Conservation (phyloP, 2,329 filamentous ascomycete genomes). For the Fusarium setosum region DNA sequence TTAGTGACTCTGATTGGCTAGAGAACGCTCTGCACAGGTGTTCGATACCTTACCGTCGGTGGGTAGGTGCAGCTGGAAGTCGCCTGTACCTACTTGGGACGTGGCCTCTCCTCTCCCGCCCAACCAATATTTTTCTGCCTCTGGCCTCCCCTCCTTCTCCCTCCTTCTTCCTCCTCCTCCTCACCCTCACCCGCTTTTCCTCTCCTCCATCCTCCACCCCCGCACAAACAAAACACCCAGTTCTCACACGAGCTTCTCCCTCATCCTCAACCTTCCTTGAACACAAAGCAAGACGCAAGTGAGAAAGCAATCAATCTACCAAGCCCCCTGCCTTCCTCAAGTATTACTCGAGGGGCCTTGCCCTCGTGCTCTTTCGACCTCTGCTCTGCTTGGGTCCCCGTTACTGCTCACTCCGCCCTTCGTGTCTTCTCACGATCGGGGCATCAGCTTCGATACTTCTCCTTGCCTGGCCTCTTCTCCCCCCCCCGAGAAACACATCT, state of each 20-base stretch:
- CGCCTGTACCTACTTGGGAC: not conserved
- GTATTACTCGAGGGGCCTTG: not conserved
- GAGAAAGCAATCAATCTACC: slow-evolving; percentile 3
- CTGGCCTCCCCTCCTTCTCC: slow-evolving; percentile 5
- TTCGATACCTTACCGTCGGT: not conserved
- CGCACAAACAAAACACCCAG: slow-evolving; percentile 3
- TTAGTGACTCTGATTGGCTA: not conserved
- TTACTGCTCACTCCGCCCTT: not conserved
- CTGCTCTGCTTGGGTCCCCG: not conserved
- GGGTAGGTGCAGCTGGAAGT: not conserved
- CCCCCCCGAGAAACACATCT: not conserved
- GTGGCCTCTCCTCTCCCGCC: too few relatives aligned
- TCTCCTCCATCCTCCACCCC: not conserved
- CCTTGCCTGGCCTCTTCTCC: not conserved
- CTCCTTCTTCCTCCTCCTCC: not conserved
- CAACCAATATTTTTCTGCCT: not conserved
- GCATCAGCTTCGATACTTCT: not conserved
- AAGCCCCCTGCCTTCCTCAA: not conserved
- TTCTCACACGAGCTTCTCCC: not conserved
- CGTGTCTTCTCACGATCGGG: not conserved
- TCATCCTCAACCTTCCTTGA: not conserved
- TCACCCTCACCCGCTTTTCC: not conserved
- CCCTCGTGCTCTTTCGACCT: not conserved
- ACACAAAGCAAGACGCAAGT: not conserved
- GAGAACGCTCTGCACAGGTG: not conserved